Percentiles rank a stretch among this genome's conserved stretches.
These are phyloP conservation scores for Pyrenopolyporus hunteri DNA, from an alignment of 495 filamentous ascomycete genomes.

Conservation along the genomic window DNA sequence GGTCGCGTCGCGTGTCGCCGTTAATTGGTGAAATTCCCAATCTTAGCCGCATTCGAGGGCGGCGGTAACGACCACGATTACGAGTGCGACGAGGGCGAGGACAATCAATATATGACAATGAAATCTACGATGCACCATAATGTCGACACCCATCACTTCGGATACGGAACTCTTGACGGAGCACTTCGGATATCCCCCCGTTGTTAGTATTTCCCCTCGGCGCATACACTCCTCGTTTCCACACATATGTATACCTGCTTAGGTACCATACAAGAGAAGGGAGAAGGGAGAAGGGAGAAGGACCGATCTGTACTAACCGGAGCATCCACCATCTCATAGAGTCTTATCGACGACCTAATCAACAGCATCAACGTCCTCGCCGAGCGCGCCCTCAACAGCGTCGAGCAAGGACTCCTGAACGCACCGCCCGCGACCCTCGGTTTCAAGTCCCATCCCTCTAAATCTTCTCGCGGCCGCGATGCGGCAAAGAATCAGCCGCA, in stretches of 20 bases:
- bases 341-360: slow-evolving; percentile 95
- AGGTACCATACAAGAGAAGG: not conserved
- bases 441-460: slow-evolving; percentile 59
- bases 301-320: slow-evolving; percentile 32
- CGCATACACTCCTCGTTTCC: not conserved
- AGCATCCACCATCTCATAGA: slow-evolving; percentile 54
- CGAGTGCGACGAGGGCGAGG: not conserved
- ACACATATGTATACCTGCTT: not conserved
- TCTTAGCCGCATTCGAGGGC: not conserved
- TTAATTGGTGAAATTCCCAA: slow-evolving; percentile 7
- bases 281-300: not conserved
- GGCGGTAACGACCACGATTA: not conserved
- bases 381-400: slow-evolving; percentile 79
- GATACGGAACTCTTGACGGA: slow-evolving; percentile 86
- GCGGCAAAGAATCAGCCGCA: slow-evolving; percentile 57
- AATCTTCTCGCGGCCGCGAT: slow-evolving; percentile 36
- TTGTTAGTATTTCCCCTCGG: slow-evolving; percentile 62
- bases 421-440: slow-evolving; percentile 76
- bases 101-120: slow-evolving; percentile 14
- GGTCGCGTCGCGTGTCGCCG: slow-evolving; percentile 38
- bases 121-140: slow-evolving; percentile 40
- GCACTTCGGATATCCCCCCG: slow-evolving; percentile 91
- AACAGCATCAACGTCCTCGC: slow-evolving; percentile 91
- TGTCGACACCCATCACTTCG: slow-evolving; percentile 54
- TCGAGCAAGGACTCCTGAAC: slow-evolving; percentile 78